Percentiles rank a stretch among this genome's conserved stretches.
These are phyloP conservation scores for Crithidia sp. DNA, from an alignment of 208 protist species.

Conservation along the genomic window DNA sequence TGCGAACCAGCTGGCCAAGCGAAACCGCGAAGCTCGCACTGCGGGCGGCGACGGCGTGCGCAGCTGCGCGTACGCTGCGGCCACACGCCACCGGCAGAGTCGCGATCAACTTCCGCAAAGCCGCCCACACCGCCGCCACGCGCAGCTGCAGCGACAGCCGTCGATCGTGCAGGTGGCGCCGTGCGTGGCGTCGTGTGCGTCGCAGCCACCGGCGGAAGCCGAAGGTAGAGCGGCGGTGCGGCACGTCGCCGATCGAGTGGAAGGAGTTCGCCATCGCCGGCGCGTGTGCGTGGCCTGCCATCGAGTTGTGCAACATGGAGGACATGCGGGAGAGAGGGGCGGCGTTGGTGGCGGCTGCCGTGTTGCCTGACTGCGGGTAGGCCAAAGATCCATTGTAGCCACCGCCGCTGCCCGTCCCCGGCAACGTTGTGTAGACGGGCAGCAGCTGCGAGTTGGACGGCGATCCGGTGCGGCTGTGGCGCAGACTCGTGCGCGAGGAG, in stretches of 20 bases:
- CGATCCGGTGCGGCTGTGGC: conserved; percentile 16
- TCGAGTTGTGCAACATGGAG: conserved; percentile 5
- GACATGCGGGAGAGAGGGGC: conserved; percentile 29
- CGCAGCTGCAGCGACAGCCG: background rate
- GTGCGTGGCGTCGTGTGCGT: conserved; percentile 21
- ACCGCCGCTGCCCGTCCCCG: background rate
- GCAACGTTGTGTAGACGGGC: background rate
- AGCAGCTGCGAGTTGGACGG: conserved; percentile 21
- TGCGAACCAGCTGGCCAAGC: background rate
- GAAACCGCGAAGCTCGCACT: background rate
- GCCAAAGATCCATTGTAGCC: background rate
- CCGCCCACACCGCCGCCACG: background rate
- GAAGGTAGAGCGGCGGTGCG: background rate
- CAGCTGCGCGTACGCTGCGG: background rate
- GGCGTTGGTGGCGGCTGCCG: background rate
- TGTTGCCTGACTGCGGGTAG: background rate
- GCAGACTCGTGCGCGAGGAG: conserved; percentile 12
- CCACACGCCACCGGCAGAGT: background rate
- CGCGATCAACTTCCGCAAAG: background rate
- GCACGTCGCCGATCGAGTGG: conserved; percentile 9
- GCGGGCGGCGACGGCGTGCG: background rate
- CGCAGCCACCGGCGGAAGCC: conserved; percentile 12
- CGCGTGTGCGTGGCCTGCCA: background rate
- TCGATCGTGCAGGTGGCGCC: conserved; percentile 7
- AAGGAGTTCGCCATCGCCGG: conserved; percentile 8